phyloP scores from a whole-genome alignment of 805 yeast genomes.

The Wickerhamiella azyma region DNA sequence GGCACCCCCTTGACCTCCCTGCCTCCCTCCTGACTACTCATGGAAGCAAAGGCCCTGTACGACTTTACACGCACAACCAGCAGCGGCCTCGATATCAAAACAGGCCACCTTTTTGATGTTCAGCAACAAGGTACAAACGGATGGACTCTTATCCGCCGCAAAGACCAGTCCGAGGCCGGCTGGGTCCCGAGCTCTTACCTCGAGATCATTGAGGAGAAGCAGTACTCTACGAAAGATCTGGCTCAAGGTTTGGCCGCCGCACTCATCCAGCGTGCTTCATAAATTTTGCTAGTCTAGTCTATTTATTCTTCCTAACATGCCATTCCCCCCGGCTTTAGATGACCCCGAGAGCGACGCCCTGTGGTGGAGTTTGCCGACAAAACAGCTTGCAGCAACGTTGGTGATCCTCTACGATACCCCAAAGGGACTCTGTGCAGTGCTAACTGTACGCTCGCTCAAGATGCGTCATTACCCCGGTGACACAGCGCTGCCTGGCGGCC shows the following conservation, averaged over 20 bases:
- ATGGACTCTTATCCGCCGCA: slow-evolving; percentile 80
- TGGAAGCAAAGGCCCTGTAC: slow-evolving; percentile 50
- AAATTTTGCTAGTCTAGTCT: not conserved
- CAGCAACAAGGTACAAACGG: slow-evolving; percentile 67
- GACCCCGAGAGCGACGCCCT: slow-evolving; percentile 4
- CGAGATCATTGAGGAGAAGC: slow-evolving; percentile 23
- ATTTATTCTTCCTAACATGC: not conserved
- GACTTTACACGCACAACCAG: slow-evolving; percentile 87
- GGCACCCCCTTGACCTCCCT: no score
- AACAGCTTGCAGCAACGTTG: slow-evolving; percentile 7
- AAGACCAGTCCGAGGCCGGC: slow-evolving; percentile 70
- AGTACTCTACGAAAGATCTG: slow-evolving; percentile 8
- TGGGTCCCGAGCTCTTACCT: slow-evolving; percentile 95
- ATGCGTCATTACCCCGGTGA: slow-evolving; percentile 9
- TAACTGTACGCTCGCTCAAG: slow-evolving; percentile 7
- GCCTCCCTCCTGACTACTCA: not conserved
- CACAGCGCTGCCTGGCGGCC: slow-evolving; percentile 10
- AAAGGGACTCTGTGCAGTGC: slow-evolving; percentile 2
- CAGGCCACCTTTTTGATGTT: slow-evolving; percentile 64
- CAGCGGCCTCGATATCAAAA: slow-evolving; percentile 61
- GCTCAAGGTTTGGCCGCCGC: slow-evolving; percentile 18
- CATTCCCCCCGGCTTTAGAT: not conserved
- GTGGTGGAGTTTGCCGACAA: slow-evolving; percentile 5
- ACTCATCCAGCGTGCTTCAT: slow-evolving; percentile 2
- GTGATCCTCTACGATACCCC: slow-evolving; percentile 9